Percentiles rank a stretch among this genome's conserved stretches.
These are phyloP conservation scores for Mariannaea sp. DNA, from an alignment of 2,329 filamentous ascomycete species.

Conservation along the genomic window DNA sequence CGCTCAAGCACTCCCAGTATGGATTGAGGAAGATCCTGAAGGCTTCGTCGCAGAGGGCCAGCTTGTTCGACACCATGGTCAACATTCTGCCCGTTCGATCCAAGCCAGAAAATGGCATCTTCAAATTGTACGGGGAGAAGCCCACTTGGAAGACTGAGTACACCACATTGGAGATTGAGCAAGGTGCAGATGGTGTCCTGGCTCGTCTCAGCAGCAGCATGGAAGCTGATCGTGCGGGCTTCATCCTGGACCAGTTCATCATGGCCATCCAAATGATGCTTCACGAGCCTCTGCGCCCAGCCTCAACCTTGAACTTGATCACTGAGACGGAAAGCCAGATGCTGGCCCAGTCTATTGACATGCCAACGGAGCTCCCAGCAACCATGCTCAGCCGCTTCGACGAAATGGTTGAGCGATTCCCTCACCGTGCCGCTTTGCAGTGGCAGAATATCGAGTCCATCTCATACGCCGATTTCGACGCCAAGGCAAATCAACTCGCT, in stretches of 20 bases:
- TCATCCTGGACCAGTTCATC: slow-evolving; percentile 11
- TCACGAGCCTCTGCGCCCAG: not conserved
- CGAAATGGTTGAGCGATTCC: slow-evolving; percentile 5
- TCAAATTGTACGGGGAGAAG: not conserved
- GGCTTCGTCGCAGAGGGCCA: not conserved
- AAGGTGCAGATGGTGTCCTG: not conserved
- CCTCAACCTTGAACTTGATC: slow-evolving; percentile 4
- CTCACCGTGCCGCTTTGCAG: slow-evolving; percentile 9
- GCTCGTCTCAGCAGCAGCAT: slow-evolving; percentile 13
- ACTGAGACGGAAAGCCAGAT: not conserved
- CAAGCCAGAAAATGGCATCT: not conserved
- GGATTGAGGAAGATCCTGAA: slow-evolving; percentile 28
- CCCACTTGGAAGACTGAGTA: not conserved
- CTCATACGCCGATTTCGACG: slow-evolving; percentile 5
- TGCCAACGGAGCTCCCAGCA: not conserved
- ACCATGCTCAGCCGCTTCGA: slow-evolving; percentile 12
- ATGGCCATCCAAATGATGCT: not conserved
- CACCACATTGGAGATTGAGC: not conserved
- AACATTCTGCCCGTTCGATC: slow-evolving; percentile 15
- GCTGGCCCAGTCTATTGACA: slow-evolving; percentile 6
- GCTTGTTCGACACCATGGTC: slow-evolving; percentile 26
- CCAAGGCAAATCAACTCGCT: slow-evolving; percentile 3
- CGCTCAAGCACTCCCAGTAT: slow-evolving; percentile 32
- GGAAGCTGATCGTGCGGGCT: slow-evolving; percentile 1
- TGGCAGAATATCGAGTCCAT: slow-evolving; percentile 1